These are phyloP conservation scores for Lactarius psammicola DNA, from an alignment of 768 basidiomycete species.

Conservation along the genomic window DNA sequence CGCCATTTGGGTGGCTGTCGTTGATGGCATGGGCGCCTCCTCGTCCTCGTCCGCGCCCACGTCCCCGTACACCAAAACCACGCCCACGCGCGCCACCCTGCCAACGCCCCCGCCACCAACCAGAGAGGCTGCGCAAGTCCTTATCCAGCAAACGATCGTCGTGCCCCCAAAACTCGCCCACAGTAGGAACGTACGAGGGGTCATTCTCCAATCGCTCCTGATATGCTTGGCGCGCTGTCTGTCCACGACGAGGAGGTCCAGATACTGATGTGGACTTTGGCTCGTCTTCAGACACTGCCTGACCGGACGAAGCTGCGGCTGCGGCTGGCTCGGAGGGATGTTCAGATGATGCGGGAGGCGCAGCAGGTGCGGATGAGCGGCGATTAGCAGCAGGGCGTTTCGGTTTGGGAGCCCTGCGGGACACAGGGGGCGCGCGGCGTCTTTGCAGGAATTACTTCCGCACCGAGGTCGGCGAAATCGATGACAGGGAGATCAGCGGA, in stretches of 20 bases:
- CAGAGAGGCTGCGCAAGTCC: slow-evolving; percentile 75
- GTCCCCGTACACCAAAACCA: slow-evolving; percentile 55
- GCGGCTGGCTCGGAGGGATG: slow-evolving; percentile 34
- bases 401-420: slow-evolving; percentile 33
- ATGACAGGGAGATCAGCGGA: slow-evolving; percentile 72
- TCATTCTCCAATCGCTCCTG: slow-evolving; percentile 78
- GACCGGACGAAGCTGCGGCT: slow-evolving; percentile 35
- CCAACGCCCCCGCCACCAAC: slow-evolving; percentile 85
- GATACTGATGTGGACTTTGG: slow-evolving; percentile 33
- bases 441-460: slow-evolving; percentile 32
- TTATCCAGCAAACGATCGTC: slow-evolving; percentile 88
- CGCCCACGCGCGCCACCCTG: slow-evolving; percentile 66
- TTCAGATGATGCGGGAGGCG: slow-evolving; percentile 28
- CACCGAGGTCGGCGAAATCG: slow-evolving; percentile 64
- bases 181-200: slow-evolving; percentile 85
- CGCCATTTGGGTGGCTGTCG: slow-evolving; percentile 23
- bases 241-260: slow-evolving; percentile 44
- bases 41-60: slow-evolving; percentile 37
- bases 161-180: slow-evolving; percentile 94
- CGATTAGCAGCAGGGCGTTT: slow-evolving; percentile 37
- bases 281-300: slow-evolving; percentile 38
- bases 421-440: slow-evolving; percentile 34
- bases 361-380: slow-evolving; percentile 33
- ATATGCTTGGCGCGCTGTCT: slow-evolving; percentile 80
- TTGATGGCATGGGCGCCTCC: slow-evolving; percentile 26